phyloP scores from a whole-genome alignment of 1,284 basidiomycete species.

The Schizophyllum amplum region DNA sequence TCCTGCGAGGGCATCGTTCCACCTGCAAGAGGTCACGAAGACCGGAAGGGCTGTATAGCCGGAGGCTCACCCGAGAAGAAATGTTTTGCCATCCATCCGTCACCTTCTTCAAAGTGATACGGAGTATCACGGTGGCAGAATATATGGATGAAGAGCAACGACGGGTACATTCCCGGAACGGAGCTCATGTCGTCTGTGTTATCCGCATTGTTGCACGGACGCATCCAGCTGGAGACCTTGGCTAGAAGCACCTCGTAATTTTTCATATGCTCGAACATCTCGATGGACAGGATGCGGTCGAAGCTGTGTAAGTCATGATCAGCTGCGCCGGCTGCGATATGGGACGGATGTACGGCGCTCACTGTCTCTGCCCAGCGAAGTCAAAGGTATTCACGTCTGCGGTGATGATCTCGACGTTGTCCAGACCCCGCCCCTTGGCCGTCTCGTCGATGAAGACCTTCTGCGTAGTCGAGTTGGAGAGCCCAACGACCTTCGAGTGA shows the following conservation, averaged over 20 bases:
- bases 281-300: slow-evolving; percentile 69
- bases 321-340: not conserved
- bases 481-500: slow-evolving; percentile 52
- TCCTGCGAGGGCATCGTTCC: slow-evolving; percentile 67
- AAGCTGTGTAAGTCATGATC: slow-evolving; percentile 35
- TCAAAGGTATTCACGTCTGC: slow-evolving; percentile 66
- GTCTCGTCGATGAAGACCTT: slow-evolving; percentile 57
- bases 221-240: slow-evolving; percentile 67
- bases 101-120: slow-evolving; percentile 68
- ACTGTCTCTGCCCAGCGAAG: slow-evolving; percentile 45
- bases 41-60: slow-evolving; percentile 7
- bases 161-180: slow-evolving; percentile 21
- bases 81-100: slow-evolving; percentile 74
- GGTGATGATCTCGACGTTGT: slow-evolving; percentile 62
- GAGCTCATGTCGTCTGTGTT: slow-evolving; percentile 8
- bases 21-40: slow-evolving; percentile 23
- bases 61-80: slow-evolving; percentile 57
- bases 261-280: slow-evolving; percentile 86
- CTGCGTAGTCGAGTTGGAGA: slow-evolving; percentile 71
- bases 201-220: slow-evolving; percentile 10
- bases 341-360: slow-evolving; percentile 15
- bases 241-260: slow-evolving; percentile 61
- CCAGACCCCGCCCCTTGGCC: slow-evolving; percentile 45
- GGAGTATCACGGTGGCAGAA: slow-evolving; percentile 65
- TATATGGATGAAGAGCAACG: slow-evolving; percentile 67